A percentile compares a stretch with the other conserved stretches of the same genome.
Conservation (phyloP, 176 grass and related monocot genomes). For the Phragmites australis region DNA sequence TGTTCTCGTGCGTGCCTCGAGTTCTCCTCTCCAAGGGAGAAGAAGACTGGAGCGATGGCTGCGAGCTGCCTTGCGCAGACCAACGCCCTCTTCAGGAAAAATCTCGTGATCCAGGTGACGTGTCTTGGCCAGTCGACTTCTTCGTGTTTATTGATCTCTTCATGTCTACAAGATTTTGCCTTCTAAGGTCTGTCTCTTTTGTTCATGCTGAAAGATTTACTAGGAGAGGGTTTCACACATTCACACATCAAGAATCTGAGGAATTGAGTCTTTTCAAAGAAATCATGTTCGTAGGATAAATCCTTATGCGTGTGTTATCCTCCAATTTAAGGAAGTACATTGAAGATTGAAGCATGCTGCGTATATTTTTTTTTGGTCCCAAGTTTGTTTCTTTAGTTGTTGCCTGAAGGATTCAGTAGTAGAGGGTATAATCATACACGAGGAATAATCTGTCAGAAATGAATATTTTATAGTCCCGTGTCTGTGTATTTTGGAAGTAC, state of each 20-base stretch:
- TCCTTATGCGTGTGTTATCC: not conserved
- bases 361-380: not conserved
- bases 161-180: not conserved
- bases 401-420: too few relatives aligned
- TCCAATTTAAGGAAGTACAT: not conserved
- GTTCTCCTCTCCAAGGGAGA: conserved; percentile 21
- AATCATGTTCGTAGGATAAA: not conserved
- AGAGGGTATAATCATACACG: too few relatives aligned
- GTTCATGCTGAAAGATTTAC: not conserved
- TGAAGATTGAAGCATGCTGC: not conserved
- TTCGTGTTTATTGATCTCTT: not conserved
- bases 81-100: conserved; percentile 62
- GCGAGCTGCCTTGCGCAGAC: conserved; percentile 43
- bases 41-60: conserved; percentile 24
- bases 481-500: too few relatives aligned
- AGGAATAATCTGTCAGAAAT: too few relatives aligned
- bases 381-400: too few relatives aligned
- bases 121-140: not conserved
- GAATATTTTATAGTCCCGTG: too few relatives aligned
- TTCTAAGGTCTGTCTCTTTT: not conserved
- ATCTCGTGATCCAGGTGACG: conserved; percentile 56
- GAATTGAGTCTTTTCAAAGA: not conserved
- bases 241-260: not conserved
- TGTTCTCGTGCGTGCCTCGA: not conserved
- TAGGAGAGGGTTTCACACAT: not conserved